phyloP scores from a whole-genome alignment of 768 basidiomycete species.

The Chalciporus chontae region DNA sequence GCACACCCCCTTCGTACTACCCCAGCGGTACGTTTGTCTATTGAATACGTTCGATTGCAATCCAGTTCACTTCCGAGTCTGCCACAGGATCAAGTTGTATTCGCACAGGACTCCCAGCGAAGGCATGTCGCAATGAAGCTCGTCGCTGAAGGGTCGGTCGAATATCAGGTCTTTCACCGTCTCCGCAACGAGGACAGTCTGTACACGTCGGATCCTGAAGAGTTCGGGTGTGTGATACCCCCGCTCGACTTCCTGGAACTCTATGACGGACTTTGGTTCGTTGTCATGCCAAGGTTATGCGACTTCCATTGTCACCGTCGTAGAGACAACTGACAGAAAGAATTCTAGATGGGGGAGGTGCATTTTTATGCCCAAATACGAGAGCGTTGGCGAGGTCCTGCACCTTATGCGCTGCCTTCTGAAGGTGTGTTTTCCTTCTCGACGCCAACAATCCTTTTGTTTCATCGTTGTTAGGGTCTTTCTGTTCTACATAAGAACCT shows the following conservation, averaged over 20 bases:
- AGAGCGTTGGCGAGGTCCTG: slow-evolving; percentile 7
- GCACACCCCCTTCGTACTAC: too few relatives aligned
- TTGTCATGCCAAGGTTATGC: slow-evolving; percentile 29
- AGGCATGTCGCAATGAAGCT: slow-evolving; percentile 30
- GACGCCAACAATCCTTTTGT: too few relatives aligned
- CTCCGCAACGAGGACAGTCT: slow-evolving; percentile 12
- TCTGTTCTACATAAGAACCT: slow-evolving; percentile 8
- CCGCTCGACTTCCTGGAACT: slow-evolving; percentile 21
- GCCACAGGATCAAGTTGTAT: not conserved
- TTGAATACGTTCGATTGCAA: too few relatives aligned
- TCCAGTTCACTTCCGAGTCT: not conserved
- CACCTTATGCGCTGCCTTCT: slow-evolving; percentile 5
- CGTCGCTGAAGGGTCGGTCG: slow-evolving; percentile 20
- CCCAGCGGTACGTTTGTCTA: too few relatives aligned
- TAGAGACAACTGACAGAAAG: not conserved
- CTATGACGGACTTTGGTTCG: slow-evolving; percentile 20
- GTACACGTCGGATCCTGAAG: not conserved
- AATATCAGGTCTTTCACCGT: slow-evolving; percentile 21
- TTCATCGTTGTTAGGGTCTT: not conserved
- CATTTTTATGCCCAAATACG: slow-evolving; percentile 10
- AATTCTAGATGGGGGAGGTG: slow-evolving; percentile 13
- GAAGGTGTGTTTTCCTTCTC: not conserved
- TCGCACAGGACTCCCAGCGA: slow-evolving; percentile 17
- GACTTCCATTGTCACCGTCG: too few relatives aligned
- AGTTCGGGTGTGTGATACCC: slow-evolving; percentile 16